Percentiles rank a stretch among this genome's conserved stretches.
phyloP scores from a whole-genome alignment of 805 yeast species.

The Myxozyma nipponensis region DNA sequence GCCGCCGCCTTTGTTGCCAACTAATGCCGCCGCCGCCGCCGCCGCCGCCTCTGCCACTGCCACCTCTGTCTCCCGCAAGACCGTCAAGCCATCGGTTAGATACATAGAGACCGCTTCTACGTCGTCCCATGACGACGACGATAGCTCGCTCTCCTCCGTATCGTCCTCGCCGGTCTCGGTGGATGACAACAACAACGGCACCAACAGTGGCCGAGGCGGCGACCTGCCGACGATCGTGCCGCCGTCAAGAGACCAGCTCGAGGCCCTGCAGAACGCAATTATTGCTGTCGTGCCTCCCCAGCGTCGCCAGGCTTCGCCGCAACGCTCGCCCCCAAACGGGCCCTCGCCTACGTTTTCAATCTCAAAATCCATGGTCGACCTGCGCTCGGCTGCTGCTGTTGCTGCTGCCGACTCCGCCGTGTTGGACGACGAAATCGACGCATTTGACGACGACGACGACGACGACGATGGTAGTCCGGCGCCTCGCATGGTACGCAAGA shows the following conservation, averaged over 20 bases:
- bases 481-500: constrained; percentile 59
- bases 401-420: constrained; percentile 39
- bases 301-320: constrained; percentile 1
- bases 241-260: constrained; percentile 2
- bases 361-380: constrained; percentile 23
- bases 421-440: constrained; percentile 30
- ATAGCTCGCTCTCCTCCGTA: constrained; percentile 5
- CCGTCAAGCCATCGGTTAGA: not conserved
- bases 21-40: not conserved
- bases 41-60: not conserved
- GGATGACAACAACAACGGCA: constrained; percentile 4
- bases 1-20: not conserved
- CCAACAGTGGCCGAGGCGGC: constrained; percentile 1
- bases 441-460: constrained; percentile 8
- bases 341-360: constrained; percentile 5
- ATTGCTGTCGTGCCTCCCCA: constrained; percentile 5
- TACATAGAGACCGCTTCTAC: constrained; percentile 8
- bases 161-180: constrained; percentile 8
- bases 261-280: constrained; percentile 8
- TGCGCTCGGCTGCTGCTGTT: constrained; percentile 5
- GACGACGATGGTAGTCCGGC: constrained; percentile 3
- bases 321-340: not conserved
- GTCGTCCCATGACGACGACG: constrained; percentile 3
- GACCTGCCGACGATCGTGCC: not conserved
- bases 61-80: constrained; percentile 1